phyloP scores from a whole-genome alignment of 2,329 filamentous ascomycete species.

The Cladophialophora exuberans region DNA sequence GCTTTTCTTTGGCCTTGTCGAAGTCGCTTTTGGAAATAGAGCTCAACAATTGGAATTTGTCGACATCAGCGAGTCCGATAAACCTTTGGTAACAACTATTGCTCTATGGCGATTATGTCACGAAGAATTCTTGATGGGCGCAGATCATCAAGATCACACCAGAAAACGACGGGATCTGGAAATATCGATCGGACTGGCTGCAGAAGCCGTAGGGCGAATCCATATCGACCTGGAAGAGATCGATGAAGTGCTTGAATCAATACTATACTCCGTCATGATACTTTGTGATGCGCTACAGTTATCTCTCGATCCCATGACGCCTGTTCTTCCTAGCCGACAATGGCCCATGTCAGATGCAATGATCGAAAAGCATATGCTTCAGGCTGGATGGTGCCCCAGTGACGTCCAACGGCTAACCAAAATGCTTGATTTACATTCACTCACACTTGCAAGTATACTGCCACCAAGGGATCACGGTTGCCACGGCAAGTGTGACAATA shows the following conservation, averaged over 20 bases:
- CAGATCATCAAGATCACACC: not conserved
- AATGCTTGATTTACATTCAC: conserved; percentile 1
- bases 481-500: not conserved
- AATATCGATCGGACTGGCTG: conserved; percentile 3
- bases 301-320: not conserved
- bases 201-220: not conserved
- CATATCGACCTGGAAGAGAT: not conserved
- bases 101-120: not conserved
- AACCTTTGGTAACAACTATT: not conserved
- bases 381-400: conserved; percentile 1
- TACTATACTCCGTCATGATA: not conserved
- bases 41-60: not conserved
- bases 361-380: not conserved
- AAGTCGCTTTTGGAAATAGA: not conserved
- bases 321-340: not conserved
- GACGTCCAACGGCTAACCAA: conserved; percentile 1
- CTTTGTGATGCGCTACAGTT: conserved; percentile 3
- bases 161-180: not conserved
- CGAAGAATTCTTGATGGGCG: not conserved
- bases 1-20: conserved; percentile 3
- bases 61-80: not conserved
- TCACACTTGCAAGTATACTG: conserved; percentile 3
- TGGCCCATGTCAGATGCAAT: conserved; percentile 1
- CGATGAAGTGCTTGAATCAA: not conserved
- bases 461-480: not conserved